phyloP scores from a whole-genome alignment of 768 basidiomycete genomes.

The Coprinellus micaceus region DNA sequence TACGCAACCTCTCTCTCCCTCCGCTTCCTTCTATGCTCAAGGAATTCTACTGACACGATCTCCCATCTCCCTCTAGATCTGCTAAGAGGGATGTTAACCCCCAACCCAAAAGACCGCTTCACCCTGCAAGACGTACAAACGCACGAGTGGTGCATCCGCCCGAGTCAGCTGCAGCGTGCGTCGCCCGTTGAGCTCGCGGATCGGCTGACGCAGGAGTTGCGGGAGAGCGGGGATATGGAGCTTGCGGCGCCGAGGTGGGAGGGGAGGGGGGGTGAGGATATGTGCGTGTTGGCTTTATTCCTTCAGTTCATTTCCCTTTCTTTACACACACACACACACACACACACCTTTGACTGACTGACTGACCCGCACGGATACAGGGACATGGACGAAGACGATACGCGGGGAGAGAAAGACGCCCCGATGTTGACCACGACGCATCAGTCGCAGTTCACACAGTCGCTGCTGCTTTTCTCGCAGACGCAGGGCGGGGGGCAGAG shows the following conservation, averaged over 20 bases:
- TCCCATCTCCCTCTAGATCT: conserved; percentile 46
- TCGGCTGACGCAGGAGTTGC: conserved; percentile 64
- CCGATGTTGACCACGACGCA: conserved; percentile 55
- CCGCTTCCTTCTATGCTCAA: no score
- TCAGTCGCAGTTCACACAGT: conserved; percentile 74
- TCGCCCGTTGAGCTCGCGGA: conserved; percentile 57
- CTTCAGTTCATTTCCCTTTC: background rate
- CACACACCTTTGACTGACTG: no score
- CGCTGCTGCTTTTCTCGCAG: conserved; percentile 81
- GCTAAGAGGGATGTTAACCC: conserved; percentile 66
- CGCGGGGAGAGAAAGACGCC: conserved; percentile 46
- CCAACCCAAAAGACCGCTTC: conserved; percentile 67
- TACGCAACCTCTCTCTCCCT: conserved; percentile 41
- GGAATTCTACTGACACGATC: background rate
- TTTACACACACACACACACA: no score
- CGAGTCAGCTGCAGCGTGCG: conserved; percentile 62
- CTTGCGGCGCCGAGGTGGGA: conserved; percentile 58
- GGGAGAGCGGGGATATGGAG: conserved; percentile 69
- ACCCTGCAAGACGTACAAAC: conserved; percentile 45
- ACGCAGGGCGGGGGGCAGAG: conserved; percentile 64
- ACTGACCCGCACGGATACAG: conserved; percentile 14
- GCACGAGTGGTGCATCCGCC: conserved; percentile 78
- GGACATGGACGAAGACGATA: conserved; percentile 44
- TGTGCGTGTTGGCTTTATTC: conserved; percentile 19
- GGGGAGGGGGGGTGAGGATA: background rate